Percentiles rank a stretch among this genome's conserved stretches.
Evolutionary conservation across 2,329 filamentous ascomycete species (phyloP).

Genomic region (Alternaria infectoria): DNA sequence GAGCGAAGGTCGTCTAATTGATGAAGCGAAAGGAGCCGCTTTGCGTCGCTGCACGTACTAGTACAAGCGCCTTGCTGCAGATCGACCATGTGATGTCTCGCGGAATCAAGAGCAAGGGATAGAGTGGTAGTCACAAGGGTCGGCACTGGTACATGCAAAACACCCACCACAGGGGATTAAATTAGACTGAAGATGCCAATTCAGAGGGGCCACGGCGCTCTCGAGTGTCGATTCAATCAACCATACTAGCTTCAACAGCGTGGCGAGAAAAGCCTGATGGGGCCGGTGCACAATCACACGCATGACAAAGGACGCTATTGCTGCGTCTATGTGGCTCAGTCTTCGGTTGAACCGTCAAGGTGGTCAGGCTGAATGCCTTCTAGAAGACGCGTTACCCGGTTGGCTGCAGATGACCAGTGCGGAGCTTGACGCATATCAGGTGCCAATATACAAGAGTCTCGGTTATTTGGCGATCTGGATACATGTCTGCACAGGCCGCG

Average conservation of each 20-base stretch:
- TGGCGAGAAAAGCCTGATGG: not conserved
- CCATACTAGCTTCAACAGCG: not conserved
- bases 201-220: slow-evolving; percentile 10
- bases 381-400: slow-evolving; percentile 34
- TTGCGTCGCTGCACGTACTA: slow-evolving; percentile 37
- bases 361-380: slow-evolving; percentile 30
- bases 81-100: slow-evolving; percentile 23
- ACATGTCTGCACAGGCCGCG: slow-evolving; percentile 14
- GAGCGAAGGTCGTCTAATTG: not conserved
- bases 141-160: slow-evolving; percentile 22
- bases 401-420: slow-evolving; percentile 29
- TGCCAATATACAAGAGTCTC: slow-evolving; percentile 39
- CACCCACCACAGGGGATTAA: slow-evolving; percentile 29
- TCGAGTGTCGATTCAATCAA: slow-evolving; percentile 5
- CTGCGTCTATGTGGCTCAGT: slow-evolving; percentile 12
- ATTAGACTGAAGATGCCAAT: slow-evolving; percentile 27
- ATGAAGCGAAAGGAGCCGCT: slow-evolving; percentile 35
- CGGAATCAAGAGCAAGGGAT: slow-evolving; percentile 18
- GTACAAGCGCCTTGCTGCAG: slow-evolving; percentile 31
- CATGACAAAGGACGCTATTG: not conserved
- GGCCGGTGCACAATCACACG: not conserved
- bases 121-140: slow-evolving; percentile 16
- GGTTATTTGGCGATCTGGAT: slow-evolving; percentile 45
- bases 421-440: slow-evolving; percentile 38
- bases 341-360: slow-evolving; percentile 19